phyloP scores from a whole-genome alignment of 768 basidiomycete species.

The Pisolithus microcarpus region DNA sequence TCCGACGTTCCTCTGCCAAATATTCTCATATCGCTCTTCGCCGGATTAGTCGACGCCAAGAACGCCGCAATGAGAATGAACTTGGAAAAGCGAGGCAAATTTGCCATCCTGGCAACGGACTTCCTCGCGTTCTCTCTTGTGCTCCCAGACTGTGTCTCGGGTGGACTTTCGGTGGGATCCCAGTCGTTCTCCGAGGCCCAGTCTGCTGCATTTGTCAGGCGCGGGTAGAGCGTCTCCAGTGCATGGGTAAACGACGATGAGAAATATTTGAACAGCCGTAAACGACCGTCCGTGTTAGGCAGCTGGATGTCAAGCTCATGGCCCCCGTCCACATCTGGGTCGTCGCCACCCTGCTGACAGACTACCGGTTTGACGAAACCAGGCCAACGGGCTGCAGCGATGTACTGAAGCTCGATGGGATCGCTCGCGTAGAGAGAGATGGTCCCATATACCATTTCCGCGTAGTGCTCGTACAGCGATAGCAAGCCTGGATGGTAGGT shows the following conservation, averaged over 20 bases:
- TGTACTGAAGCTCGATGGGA: slow-evolving; percentile 63
- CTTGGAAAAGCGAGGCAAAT: slow-evolving; percentile 61
- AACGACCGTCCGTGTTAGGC: slow-evolving; percentile 52
- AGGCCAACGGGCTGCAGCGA: slow-evolving; percentile 76
- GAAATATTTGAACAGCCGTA: slow-evolving; percentile 60
- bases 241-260: slow-evolving; percentile 55
- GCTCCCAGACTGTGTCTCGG: background rate
- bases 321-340: slow-evolving; percentile 16
- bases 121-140: slow-evolving; percentile 3
- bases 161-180: slow-evolving; percentile 13
- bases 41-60: slow-evolving; percentile 79
- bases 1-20: slow-evolving; percentile 72
- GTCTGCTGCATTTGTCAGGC: slow-evolving; percentile 52
- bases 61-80: slow-evolving; percentile 73
- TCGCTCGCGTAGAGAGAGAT: slow-evolving; percentile 62
- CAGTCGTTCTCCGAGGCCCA: slow-evolving; percentile 54
- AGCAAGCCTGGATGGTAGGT: slow-evolving; percentile 50
- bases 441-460: slow-evolving; percentile 48
- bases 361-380: slow-evolving; percentile 67
- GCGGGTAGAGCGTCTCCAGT: slow-evolving; percentile 61
- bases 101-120: slow-evolving; percentile 19
- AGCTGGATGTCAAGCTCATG: slow-evolving; percentile 26
- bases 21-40: slow-evolving; percentile 73
- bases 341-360: slow-evolving; percentile 32
- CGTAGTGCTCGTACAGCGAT: slow-evolving; percentile 59